Conservation (phyloP, 1,284 basidiomycete species). For the Melanopsichium pennsylvanicum region DNA sequence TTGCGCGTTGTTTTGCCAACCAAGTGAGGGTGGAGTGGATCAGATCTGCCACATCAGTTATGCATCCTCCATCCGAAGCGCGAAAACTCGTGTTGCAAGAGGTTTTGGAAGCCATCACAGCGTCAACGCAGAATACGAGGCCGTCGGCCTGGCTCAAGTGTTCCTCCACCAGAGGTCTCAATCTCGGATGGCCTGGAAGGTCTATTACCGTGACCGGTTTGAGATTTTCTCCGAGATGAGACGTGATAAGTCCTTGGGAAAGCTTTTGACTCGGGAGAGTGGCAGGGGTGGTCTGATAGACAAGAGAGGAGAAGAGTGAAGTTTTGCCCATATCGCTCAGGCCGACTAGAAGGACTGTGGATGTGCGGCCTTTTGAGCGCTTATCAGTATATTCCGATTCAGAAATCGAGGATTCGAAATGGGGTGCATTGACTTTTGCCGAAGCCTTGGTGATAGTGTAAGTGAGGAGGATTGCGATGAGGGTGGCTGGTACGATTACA, state of each 20-base stretch:
- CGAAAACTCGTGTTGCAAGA: constrained; percentile 4
- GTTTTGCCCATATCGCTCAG: constrained; percentile 58
- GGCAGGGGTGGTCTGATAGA: constrained; percentile 47
- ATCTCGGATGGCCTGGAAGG: constrained; percentile 57
- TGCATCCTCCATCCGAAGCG: constrained; percentile 20
- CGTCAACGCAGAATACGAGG: constrained; percentile 62
- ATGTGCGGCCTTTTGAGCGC: constrained; percentile 27
- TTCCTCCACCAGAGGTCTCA: constrained; percentile 49
- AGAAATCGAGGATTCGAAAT: constrained; percentile 3
- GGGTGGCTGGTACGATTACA: constrained; percentile 39
- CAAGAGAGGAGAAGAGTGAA: constrained; percentile 54
- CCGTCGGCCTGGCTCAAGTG: constrained; percentile 49
- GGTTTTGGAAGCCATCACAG: constrained; percentile 53
- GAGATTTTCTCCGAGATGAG: not conserved
- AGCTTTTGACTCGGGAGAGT: constrained; percentile 53
- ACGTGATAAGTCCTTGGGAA: constrained; percentile 25
- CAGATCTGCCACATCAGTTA: constrained; percentile 47
- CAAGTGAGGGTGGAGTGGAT: constrained; percentile 53
- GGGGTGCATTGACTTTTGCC: constrained; percentile 8
- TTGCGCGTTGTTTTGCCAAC: constrained; percentile 35
- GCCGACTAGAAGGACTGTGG: constrained; percentile 54
- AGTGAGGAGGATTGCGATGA: constrained; percentile 43
- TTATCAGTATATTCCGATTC: constrained; percentile 5
- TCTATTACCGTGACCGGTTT: constrained; percentile 50
- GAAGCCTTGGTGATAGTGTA: constrained; percentile 40